Conservation (phyloP, 2,329 filamentous ascomycete genomes). For the Myriosclerotinia scirpicola region DNA sequence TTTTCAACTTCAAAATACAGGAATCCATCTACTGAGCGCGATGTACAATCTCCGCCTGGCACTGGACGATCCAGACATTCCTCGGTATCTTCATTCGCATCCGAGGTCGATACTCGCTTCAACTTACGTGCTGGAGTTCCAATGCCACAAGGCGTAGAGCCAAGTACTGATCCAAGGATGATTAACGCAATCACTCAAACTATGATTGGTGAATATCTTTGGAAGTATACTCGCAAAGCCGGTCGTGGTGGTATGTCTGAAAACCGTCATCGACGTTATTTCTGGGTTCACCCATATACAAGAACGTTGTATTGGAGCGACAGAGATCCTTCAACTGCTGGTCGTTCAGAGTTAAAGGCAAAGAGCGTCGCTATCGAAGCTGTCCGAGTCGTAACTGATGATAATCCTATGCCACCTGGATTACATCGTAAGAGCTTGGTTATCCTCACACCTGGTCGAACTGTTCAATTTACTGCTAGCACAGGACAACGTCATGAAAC, state of each 20-base stretch:
- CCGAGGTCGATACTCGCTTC: slow-evolving; percentile 89
- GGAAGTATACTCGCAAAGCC: slow-evolving; percentile 97
- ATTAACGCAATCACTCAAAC: slow-evolving; percentile 99
- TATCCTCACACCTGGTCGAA: slow-evolving; percentile 82
- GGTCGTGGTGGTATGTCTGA: slow-evolving; percentile 86
- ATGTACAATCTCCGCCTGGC: slow-evolving; percentile 50
- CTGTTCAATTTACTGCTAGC: slow-evolving; percentile 89
- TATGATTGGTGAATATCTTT: slow-evolving; percentile 98
- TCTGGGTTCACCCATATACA: slow-evolving; percentile 99
- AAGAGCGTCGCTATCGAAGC: slow-evolving; percentile 96
- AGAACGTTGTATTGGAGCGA: slow-evolving; percentile 97
- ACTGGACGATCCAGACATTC: slow-evolving; percentile 62
- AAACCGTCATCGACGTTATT: slow-evolving; percentile 90
- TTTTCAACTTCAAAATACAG: slow-evolving; percentile 51
- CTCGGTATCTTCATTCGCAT: slow-evolving; percentile 92
- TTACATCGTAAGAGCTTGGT: slow-evolving; percentile 92
- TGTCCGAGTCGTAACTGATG: slow-evolving; percentile 83
- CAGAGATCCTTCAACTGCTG: slow-evolving; percentile 75
- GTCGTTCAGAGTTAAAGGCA: slow-evolving; percentile 70
- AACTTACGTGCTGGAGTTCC: slow-evolving; percentile 65
- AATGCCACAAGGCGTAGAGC: slow-evolving; percentile 59
- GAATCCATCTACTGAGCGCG: slow-evolving; percentile 51
- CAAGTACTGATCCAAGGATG: slow-evolving; percentile 89
- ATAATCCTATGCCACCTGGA: slow-evolving; percentile 92
- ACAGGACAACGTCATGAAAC: slow-evolving; percentile 95